These are phyloP conservation scores for Zygosaccharomyces pseudobailii DNA, from an alignment of 1,139 yeast genomes.

Conservation along the genomic window DNA sequence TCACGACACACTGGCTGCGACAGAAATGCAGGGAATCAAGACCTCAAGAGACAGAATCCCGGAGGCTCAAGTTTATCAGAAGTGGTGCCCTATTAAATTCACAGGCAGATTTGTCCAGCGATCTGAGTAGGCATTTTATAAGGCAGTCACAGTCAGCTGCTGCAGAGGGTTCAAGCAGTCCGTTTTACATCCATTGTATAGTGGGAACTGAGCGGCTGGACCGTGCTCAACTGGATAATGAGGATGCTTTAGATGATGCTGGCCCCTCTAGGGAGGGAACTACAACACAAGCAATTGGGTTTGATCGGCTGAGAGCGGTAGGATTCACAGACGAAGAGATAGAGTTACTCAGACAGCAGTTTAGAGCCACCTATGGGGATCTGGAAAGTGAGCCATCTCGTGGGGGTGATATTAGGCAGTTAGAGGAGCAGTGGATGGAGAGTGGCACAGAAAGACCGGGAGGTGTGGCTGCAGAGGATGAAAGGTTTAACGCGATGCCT, in stretches of 20 bases:
- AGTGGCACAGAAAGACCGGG: constrained; percentile 50
- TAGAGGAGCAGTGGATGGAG: constrained; percentile 91
- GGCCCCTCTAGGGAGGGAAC: constrained; percentile 33
- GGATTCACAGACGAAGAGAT: constrained; percentile 81
- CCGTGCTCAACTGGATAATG: constrained; percentile 55
- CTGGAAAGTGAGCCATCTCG: constrained; percentile 28
- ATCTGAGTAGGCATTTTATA: constrained; percentile 25
- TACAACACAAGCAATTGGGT: constrained; percentile 76
- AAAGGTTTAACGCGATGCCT: constrained; percentile 29
- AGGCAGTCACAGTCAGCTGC: constrained; percentile 4
- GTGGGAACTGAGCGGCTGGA: constrained; percentile 62
- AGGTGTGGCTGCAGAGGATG: constrained; percentile 24
- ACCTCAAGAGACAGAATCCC: constrained; percentile 38
- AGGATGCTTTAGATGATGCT: constrained; percentile 52
- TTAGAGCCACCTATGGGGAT: constrained; percentile 60
- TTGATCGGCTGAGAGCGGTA: constrained; percentile 74
- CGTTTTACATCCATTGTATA: constrained; percentile 70
- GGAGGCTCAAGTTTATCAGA: constrained; percentile 65
- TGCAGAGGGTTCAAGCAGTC: constrained; percentile 19
- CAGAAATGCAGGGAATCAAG: constrained; percentile 40
- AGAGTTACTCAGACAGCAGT: constrained; percentile 65
- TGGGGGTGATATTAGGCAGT: constrained; percentile 39
- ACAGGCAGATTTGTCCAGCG: constrained; percentile 47
- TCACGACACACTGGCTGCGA: constrained; percentile 44
- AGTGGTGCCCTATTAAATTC: constrained; percentile 69